Percentiles rank a stretch among this genome's conserved stretches.
Conservation (phyloP, 139 green algal species). For the Eudorina sp. region DNA sequence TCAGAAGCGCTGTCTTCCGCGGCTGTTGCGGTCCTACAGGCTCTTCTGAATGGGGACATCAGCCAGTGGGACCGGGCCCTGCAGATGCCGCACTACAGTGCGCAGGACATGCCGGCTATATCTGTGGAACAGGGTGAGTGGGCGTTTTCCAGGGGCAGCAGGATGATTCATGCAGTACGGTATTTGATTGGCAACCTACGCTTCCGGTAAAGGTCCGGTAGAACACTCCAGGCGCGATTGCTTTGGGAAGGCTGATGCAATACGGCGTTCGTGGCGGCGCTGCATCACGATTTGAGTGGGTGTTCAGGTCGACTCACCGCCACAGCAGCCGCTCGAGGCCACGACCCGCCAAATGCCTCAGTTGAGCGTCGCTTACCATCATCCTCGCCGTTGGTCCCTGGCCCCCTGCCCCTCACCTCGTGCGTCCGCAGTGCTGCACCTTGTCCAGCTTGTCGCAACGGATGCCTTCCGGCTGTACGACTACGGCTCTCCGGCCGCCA, state of each 20-base stretch:
- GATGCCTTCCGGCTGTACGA: slow-evolving; percentile 89
- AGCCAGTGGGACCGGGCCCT: slow-evolving; percentile 89
- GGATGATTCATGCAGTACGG: not conserved
- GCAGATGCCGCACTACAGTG: slow-evolving; percentile 92
- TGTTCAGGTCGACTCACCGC: too few species aligned
- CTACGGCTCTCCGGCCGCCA: slow-evolving; percentile 78
- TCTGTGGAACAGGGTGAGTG: slow-evolving; percentile 71
- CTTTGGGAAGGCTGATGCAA: too few species aligned
- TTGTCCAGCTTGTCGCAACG: slow-evolving; percentile 68
- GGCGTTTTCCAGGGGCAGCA: not conserved
- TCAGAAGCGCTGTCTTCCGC: too few species aligned
- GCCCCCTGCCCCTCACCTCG: too few species aligned
- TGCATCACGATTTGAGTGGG: too few species aligned
- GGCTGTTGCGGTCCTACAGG: not conserved
- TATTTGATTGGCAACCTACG: too few species aligned
- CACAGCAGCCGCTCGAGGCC: too few species aligned
- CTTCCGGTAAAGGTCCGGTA: too few species aligned
- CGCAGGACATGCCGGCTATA: slow-evolving; percentile 89
- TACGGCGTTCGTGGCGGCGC: too few species aligned
- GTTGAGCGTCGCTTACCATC: not conserved
- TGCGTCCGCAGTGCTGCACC: slow-evolving; percentile 66
- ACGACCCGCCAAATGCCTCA: not conserved
- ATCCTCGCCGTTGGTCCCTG: too few species aligned
- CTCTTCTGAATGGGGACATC: slow-evolving; percentile 74
- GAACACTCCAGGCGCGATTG: too few species aligned